These are phyloP conservation scores for Clavispora carvajalis DNA, from an alignment of 805 yeast genomes.

Conservation along the genomic window DNA sequence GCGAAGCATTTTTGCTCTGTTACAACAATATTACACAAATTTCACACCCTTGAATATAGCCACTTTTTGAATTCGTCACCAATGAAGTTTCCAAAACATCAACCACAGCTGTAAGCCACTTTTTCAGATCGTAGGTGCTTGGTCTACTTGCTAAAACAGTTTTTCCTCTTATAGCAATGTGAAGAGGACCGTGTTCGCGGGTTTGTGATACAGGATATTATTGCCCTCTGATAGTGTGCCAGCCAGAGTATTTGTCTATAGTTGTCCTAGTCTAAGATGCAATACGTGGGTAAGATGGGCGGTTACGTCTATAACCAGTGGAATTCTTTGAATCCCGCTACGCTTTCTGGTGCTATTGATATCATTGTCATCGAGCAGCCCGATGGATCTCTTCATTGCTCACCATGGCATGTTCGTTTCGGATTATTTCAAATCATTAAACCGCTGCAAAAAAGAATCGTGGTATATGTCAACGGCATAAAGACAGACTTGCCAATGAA, in stretches of 20 bases:
- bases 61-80: too few relatives aligned
- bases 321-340: conserved; percentile 95
- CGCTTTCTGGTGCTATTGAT: conserved; percentile 95
- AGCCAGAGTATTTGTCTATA: background rate
- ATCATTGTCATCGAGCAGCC: conserved; percentile 91
- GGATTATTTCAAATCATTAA: conserved; percentile 89
- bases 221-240: background rate
- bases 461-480: conserved; percentile 77
- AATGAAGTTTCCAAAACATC: too few relatives aligned
- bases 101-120: too few relatives aligned
- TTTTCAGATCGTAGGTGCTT: too few relatives aligned
- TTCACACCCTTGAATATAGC: too few relatives aligned
- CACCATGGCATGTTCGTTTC: conserved; percentile 95
- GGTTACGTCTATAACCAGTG: conserved; percentile 95
- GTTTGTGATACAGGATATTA: background rate
- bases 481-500: conserved; percentile 89
- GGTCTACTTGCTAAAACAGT: too few relatives aligned
- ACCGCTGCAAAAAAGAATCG: conserved; percentile 94
- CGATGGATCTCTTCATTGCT: conserved; percentile 74
- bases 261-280: conserved; percentile 48
- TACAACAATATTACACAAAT: too few relatives aligned
- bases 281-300: conserved; percentile 92
- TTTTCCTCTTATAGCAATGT: background rate
- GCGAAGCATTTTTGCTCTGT: too few relatives aligned
- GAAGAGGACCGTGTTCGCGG: background rate